Evolutionary conservation across 2,329 filamentous ascomycete species (phyloP), one percentile per base, ranked within the genome.

Genomic region (Polytolypa hystricis): DNA sequence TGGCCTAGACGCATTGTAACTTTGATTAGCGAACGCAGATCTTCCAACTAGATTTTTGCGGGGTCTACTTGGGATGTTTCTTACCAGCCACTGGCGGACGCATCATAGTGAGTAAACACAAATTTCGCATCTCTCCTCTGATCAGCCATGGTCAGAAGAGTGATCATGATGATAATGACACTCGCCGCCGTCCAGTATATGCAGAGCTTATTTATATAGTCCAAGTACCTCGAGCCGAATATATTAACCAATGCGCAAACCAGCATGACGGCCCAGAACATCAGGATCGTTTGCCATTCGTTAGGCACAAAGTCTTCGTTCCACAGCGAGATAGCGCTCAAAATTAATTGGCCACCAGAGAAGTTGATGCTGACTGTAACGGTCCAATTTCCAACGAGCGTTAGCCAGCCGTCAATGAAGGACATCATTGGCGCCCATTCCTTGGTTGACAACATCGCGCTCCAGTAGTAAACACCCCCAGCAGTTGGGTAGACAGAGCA

Each of bases 321-420:
- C 70, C 76, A 83, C 0, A 84, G 61, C n/a, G 72, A 69, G 42
- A 83, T 80, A 2, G 78, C 77, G 33, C 69, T 74, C 14, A 83
- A 64, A 39, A 81, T 75, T 16, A 81, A 71, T 45, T 85, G 73
- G 0, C 77, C 81, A 3, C 82, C 84, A 5, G 70, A 73, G 51
- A 84, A 84, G 52, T 81, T 82, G 58, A 84, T 83, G 26, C 67
- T 71, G 12, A 75, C 57, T 0, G 71, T 74, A 18, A 75, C 70
- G 0, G 79, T 83, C 79, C 79, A 84, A 54, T 84, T 84, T 0
- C 80, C 80, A 2, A 84, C 77, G 0, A 84, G 64, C 0, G 77
- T 81, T 37, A 81, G 54, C 79, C 80, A 84, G 10, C 79, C 79
- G 4, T 78, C 79, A 18, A 81, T 73, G 66, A 78, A 84, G 7